Percentiles rank a stretch among this genome's conserved stretches.
These are phyloP conservation scores for Ilyonectria sp. DNA, from an alignment of 2,329 filamentous ascomycete species.

Conservation along the genomic window DNA sequence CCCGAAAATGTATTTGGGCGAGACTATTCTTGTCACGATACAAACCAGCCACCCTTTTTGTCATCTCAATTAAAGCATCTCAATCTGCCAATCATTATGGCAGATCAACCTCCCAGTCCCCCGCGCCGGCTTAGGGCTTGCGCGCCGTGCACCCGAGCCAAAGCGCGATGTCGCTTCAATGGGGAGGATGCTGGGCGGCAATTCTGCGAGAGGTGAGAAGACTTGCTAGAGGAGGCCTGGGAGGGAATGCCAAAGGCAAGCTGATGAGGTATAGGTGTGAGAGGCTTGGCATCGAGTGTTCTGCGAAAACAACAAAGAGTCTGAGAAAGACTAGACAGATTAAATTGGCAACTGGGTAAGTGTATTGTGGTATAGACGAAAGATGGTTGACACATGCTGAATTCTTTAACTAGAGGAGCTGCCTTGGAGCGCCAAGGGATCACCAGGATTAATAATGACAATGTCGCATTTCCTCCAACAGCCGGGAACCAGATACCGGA, in stretches of 20 bases:
- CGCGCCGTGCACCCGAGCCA: slow-evolving; percentile 47
- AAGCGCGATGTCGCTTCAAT: slow-evolving; percentile 50
- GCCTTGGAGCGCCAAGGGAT: background rate
- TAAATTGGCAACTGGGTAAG: slow-evolving; percentile 47
- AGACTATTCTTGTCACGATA: too few relatives aligned
- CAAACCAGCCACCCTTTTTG: slow-evolving; percentile 12
- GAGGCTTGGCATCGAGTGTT: slow-evolving; percentile 47
- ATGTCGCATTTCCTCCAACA: background rate
- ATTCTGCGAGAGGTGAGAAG: slow-evolving; percentile 48
- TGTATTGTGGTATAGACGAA: background rate
- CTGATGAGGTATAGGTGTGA: slow-evolving; percentile 43
- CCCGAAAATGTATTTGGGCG: background rate
- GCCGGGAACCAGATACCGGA: background rate
- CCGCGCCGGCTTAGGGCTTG: slow-evolving; percentile 51
- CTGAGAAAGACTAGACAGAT: slow-evolving; percentile 53
- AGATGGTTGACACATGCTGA: background rate
- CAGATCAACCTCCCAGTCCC: slow-evolving; percentile 43
- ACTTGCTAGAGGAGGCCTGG: background rate
- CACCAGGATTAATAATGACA: background rate
- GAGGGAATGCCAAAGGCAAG: background rate
- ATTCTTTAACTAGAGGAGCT: background rate
- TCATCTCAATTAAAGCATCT: too few relatives aligned
- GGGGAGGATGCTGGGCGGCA: slow-evolving; percentile 40
- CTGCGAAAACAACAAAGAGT: slow-evolving; percentile 47
- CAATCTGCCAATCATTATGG: slow-evolving; percentile 22